phyloP scores from a whole-genome alignment of 495 filamentous ascomycete genomes.

The Filosporella fistucella region DNA sequence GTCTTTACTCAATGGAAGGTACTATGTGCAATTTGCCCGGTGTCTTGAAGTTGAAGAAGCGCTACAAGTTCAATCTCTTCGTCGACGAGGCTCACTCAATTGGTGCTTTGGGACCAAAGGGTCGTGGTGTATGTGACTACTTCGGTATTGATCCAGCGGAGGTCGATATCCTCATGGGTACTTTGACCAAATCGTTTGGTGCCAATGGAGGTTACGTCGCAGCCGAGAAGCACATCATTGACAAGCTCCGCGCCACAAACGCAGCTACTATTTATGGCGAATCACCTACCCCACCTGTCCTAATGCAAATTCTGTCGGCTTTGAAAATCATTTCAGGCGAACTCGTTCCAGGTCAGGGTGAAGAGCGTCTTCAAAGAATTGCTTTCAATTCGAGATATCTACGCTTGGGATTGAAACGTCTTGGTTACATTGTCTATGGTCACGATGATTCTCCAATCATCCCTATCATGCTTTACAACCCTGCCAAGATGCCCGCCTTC shows the following conservation, averaged over 20 bases:
- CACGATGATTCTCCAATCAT: constrained; percentile 98
- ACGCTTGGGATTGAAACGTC: constrained; percentile 90
- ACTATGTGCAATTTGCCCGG: constrained; percentile 96
- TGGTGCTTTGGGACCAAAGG: constrained; percentile 82
- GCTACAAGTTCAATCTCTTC: constrained; percentile 95
- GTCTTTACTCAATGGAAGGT: constrained; percentile 98
- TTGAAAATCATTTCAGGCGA: constrained; percentile 87
- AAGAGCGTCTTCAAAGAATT: constrained; percentile 91
- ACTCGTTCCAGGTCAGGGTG: constrained; percentile 81
- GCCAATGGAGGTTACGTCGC: constrained; percentile 97
- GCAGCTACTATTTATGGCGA: constrained; percentile 86
- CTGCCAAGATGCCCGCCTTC: constrained; percentile 96
- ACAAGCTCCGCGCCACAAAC: constrained; percentile 81
- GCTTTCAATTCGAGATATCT: constrained; percentile 99
- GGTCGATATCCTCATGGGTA: constrained; percentile 97
- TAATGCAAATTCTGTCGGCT: constrained; percentile 82
- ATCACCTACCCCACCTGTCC: constrained; percentile 77
- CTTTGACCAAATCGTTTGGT: constrained; percentile 95
- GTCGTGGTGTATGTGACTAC: constrained; percentile 95
- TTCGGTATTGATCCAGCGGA: constrained; percentile 84
- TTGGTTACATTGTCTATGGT: constrained; percentile 94
- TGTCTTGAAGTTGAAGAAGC: constrained; percentile 77
- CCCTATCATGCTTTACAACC: constrained; percentile 89
- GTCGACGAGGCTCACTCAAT: constrained; percentile 97
- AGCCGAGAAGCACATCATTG: constrained; percentile 84